Percentiles rank a stretch among this genome's conserved stretches.
Evolutionary conservation across 129 eudicot genomes (phyloP).

Genomic region (Gnaphalium uliginosum): DNA sequence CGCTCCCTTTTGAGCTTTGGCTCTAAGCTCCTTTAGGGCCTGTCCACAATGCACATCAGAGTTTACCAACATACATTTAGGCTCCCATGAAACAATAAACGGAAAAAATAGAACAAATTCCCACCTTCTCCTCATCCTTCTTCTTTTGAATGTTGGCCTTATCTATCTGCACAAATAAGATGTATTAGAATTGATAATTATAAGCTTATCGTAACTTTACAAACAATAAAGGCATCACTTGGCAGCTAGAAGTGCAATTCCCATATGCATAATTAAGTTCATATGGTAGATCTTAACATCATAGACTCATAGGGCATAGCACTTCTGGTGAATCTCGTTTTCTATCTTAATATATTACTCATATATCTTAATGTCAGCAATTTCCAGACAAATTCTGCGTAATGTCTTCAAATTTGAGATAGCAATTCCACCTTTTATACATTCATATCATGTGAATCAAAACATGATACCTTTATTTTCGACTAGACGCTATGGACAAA

Average conservation of each 20-base stretch:
- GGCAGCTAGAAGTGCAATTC: neutral
- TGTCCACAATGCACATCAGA: conserved; percentile 14
- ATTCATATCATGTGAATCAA: neutral
- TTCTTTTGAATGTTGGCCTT: conserved; percentile 82
- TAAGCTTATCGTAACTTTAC: too few species aligned
- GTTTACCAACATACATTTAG: conserved; percentile 2
- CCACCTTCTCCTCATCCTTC: conserved; percentile 81
- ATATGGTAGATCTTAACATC: neutral
- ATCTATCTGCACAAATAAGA: conserved; percentile 46
- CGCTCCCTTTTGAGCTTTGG: conserved; percentile 88
- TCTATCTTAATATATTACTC: neutral
- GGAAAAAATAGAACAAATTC: neutral
- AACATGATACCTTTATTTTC: neutral
- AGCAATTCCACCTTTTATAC: neutral
- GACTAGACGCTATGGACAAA: neutral
- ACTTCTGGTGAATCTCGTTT: neutral
- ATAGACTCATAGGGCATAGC: neutral
- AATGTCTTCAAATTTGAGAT: neutral
- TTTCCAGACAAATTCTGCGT: neutral
- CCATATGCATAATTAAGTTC: neutral
- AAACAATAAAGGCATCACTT: too few species aligned
- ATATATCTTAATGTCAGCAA: too few species aligned
- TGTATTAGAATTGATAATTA: neutral
- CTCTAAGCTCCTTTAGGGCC: conserved; percentile 84
- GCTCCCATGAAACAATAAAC: neutral